Evolutionary conservation across 1,284 basidiomycete species (phyloP).

Genomic region (Pascua sp.): DNA sequence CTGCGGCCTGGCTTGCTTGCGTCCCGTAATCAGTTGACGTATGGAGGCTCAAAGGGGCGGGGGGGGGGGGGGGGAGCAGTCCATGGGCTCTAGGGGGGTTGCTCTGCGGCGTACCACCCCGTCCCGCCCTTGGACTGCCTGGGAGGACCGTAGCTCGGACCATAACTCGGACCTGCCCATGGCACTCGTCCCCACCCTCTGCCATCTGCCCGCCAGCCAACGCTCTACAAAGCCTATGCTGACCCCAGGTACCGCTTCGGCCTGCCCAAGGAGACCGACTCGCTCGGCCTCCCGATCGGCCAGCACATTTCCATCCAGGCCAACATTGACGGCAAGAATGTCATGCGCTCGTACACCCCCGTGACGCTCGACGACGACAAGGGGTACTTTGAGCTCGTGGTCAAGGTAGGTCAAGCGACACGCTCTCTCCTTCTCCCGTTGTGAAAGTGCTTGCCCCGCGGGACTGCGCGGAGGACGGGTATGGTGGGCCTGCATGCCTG

Average conservation of each 20-base stretch:
- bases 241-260: constrained; percentile 79
- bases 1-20: no score
- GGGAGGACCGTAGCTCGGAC: background rate
- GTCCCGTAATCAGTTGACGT: no score
- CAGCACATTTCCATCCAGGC: constrained; percentile 94
- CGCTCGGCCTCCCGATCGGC: constrained; percentile 92
- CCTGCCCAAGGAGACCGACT: constrained; percentile 67
- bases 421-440: no score
- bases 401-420: constrained; percentile 80
- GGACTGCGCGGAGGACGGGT: no score
- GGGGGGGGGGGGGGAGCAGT: no score
- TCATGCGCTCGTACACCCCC: constrained; percentile 92
- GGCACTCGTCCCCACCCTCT: background rate
- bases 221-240: background rate
- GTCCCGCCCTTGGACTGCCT: no score
- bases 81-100: no score
- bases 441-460: background rate
- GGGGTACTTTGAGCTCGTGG: constrained; percentile 92
- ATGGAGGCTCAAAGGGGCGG: no score
- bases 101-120: no score
- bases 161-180: background rate
- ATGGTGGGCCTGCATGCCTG: background rate
- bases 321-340: constrained; percentile 84
- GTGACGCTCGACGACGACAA: constrained; percentile 87
- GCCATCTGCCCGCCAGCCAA: no score